A percentile compares a stretch with the other conserved stretches of the same genome.
Evolutionary conservation across 2,329 filamentous ascomycete species (phyloP).

Genomic region (Pseudocercospora crystallina): DNA sequence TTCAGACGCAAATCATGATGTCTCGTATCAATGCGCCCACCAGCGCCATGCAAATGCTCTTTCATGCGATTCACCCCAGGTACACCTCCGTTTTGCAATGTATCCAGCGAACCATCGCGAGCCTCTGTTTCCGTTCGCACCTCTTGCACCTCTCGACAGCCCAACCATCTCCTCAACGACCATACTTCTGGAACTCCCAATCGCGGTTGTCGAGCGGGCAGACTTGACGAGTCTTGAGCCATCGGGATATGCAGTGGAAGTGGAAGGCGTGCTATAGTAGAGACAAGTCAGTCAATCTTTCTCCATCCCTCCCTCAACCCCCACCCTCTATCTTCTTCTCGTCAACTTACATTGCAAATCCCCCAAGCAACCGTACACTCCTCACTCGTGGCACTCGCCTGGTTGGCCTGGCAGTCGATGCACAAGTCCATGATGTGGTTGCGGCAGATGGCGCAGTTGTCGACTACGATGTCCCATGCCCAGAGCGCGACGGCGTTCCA

Average conservation of each 20-base stretch:
- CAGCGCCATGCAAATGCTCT: no score
- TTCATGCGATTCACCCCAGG: no score
- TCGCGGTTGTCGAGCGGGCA: constrained; percentile 97
- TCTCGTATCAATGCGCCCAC: no score
- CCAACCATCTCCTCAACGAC: constrained; percentile 58
- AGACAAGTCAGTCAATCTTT: constrained; percentile 2
- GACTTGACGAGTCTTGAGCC: constrained; percentile 98
- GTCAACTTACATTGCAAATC: constrained; percentile 88
- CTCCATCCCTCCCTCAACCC: not conserved
- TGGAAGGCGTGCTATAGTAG: constrained; percentile 86
- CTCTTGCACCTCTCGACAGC: no score
- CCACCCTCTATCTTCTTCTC: not conserved
- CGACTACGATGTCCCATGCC: constrained; percentile 99
- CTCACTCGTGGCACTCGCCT: constrained; percentile 93
- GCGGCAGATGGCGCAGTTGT: constrained; percentile 98
- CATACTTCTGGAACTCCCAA: constrained; percentile 99
- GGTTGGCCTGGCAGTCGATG: constrained; percentile 98
- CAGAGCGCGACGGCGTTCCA: constrained; percentile 98
- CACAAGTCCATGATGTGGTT: constrained; percentile 99
- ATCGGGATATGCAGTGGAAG: constrained; percentile 98
- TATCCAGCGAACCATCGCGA: not conserved
- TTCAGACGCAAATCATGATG: no score
- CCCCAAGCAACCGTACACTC: constrained; percentile 99
- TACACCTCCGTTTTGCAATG: no score
- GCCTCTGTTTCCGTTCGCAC: not conserved